Conservation (phyloP, 1,139 yeast genomes). For the Debaryomyces nepalensis region DNA sequence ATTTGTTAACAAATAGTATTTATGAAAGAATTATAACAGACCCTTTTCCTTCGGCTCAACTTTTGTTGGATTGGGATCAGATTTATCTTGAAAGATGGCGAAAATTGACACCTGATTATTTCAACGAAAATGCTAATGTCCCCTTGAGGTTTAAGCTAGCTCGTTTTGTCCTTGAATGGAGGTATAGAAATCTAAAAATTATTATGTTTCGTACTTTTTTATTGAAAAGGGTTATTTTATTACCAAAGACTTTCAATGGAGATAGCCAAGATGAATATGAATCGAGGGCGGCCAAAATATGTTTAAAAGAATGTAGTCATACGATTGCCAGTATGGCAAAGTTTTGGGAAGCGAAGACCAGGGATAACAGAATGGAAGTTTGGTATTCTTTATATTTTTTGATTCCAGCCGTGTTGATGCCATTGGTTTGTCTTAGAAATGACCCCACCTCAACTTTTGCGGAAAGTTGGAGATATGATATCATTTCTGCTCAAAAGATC, state of each 20-base stretch:
- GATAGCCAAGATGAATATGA: too few relatives aligned
- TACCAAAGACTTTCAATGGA: too few relatives aligned
- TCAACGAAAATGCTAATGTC: conserved; percentile 20
- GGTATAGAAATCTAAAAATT: conserved; percentile 57
- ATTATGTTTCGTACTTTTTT: conserved; percentile 58
- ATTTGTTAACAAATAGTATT: conserved; percentile 51
- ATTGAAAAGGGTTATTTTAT: conserved; percentile 54
- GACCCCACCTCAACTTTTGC: conserved; percentile 53
- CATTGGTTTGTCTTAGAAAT: conserved; percentile 58
- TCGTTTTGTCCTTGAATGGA: conserved; percentile 53
- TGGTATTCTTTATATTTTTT: conserved; percentile 67
- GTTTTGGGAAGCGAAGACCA: conserved; percentile 38
- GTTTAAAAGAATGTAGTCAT: neutral
- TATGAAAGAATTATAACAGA: conserved; percentile 55
- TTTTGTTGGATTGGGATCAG: conserved; percentile 44
- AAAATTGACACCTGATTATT: conserved; percentile 50
- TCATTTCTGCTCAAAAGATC: neutral
- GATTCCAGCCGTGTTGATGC: conserved; percentile 62
- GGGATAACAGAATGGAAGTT: conserved; percentile 42
- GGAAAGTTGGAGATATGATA: neutral
- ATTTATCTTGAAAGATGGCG: conserved; percentile 44
- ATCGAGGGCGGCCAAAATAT: conserved; percentile 19
- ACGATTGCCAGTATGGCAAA: conserved; percentile 13
- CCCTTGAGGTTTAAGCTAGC: conserved; percentile 6
- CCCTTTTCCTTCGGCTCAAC: conserved; percentile 22